Base-by-base conservation (phyloP, 2,329 filamentous ascomycete genomes). In the Neoarthrinium moseri region DNA sequence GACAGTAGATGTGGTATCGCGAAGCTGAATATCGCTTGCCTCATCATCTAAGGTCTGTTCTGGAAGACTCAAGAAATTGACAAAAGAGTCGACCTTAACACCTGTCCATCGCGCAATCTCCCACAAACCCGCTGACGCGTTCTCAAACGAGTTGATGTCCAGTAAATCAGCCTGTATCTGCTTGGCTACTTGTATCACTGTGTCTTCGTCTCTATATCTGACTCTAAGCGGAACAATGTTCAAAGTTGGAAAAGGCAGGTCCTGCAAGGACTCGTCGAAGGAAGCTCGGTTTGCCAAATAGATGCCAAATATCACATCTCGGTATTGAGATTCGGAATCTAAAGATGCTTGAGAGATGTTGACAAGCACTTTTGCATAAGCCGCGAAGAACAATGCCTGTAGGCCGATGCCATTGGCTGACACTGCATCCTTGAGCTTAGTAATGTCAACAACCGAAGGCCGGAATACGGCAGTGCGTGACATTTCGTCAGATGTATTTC, bases 221-320 rank as follows among this genome's bases (percentile, higher is more conserved):
- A 94, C 76, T 10, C 75, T 74, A 0, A 96, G 66, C 0, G 91
- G 90, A 2, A 95, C 75, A 4, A 96, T 73, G 53, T 87, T 91
- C 17, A 96, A 73, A 0, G 89, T 94, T 0, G 91, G 91, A 24
- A 81, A 84, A 0, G 76, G 68, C 0, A 55, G 52, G 0, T 70
- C 60, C 2, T 78, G 68, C 1, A 82, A 61, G 3, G 75, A 68
- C 6, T 75, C 68, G 7, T 75, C 65, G 18, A 71, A 68, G 10
- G 78, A 70, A 0, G 77, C 75, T 42, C 90, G 80, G 61, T 95
- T 95, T 33, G 90, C 88, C 7, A 95, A 78, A 63, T 96, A 96
- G 18, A 96, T 66, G 2, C 91, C 91, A 41, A 96, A 75, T 0
- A 89, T 67, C 2, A 88, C 64, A 30, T 80, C 70, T 5, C 58